Percentiles rank a stretch among this genome's conserved stretches.
These are phyloP conservation scores for Phytopythium kandeliae DNA, from an alignment of 352 stramenopile genomes.

Conservation along the genomic window DNA sequence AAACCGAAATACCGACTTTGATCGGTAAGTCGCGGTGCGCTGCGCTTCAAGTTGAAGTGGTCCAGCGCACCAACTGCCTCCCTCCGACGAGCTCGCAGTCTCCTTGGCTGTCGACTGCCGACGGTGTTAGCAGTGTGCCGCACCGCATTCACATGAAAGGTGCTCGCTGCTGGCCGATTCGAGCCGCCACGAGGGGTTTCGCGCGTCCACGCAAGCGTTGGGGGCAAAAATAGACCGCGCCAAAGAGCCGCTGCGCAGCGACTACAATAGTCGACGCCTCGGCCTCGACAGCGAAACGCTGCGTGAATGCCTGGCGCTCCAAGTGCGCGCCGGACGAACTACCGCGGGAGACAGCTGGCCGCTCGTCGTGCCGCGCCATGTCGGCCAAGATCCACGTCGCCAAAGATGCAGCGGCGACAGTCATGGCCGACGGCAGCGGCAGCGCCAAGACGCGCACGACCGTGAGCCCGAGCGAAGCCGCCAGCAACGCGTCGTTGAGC, in stretches of 20 bases:
- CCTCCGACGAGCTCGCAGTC: too few relatives aligned
- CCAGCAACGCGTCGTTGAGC: conserved; percentile 22
- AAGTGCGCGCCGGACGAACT: not conserved
- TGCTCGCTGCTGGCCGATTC: too few relatives aligned
- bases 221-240: not conserved
- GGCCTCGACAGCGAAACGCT: not conserved
- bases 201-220: too few relatives aligned
- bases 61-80: too few relatives aligned
- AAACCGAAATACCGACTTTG: too few relatives aligned
- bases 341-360: not conserved
- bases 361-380: conserved; percentile 1
- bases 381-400: conserved; percentile 11
- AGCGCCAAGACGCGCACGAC: conserved; percentile 9
- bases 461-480: conserved; percentile 26
- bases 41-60: too few relatives aligned
- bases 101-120: too few relatives aligned
- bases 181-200: not conserved
- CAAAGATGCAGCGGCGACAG: conserved; percentile 1
- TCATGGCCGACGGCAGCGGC: not conserved
- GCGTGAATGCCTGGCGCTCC: not conserved
- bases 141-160: too few relatives aligned
- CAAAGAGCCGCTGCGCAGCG: too few relatives aligned
- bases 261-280: not conserved
- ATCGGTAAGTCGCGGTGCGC: too few relatives aligned
- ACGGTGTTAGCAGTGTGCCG: too few relatives aligned